Evolutionary conservation across 2,329 filamentous ascomycete genomes (phyloP).

Genomic region (Pestalotiopsis sp.): DNA sequence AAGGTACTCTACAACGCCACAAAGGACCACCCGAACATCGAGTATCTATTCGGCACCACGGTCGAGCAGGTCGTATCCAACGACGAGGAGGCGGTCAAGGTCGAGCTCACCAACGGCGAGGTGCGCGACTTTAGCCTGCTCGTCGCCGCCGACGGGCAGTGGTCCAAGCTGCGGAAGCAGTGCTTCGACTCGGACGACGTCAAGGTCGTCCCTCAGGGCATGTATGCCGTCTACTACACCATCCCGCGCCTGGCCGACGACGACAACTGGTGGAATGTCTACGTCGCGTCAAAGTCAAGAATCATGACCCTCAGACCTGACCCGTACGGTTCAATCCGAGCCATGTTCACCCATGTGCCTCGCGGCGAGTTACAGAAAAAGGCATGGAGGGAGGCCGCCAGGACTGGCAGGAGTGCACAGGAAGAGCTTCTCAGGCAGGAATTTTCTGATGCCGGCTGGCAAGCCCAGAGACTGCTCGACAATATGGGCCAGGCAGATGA

Average conservation of each 20-base stretch:
- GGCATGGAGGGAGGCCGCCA: slow-evolving; percentile 33
- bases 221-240: slow-evolving; percentile 37
- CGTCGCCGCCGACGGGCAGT: slow-evolving; percentile 58
- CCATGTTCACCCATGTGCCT: slow-evolving; percentile 7
- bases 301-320: neutral
- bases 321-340: slow-evolving; percentile 5
- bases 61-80: slow-evolving; percentile 20
- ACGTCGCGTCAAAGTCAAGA: neutral
- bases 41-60: slow-evolving; percentile 34
- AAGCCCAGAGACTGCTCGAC: slow-evolving; percentile 43
- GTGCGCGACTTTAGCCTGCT: slow-evolving; percentile 51
- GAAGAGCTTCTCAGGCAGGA: slow-evolving; percentile 41
- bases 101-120: slow-evolving; percentile 44
- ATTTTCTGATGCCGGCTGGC: slow-evolving; percentile 49
- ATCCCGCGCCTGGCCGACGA: slow-evolving; percentile 31
- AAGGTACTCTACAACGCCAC: slow-evolving; percentile 42
- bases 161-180: slow-evolving; percentile 49
- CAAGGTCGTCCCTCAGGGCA: slow-evolving; percentile 27
- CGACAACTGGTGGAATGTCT: slow-evolving; percentile 17
- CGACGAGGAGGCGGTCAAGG: slow-evolving; percentile 19
- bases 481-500: slow-evolving; percentile 41
- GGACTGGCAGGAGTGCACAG: slow-evolving; percentile 28
- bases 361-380: slow-evolving; percentile 11
- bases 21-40: slow-evolving; percentile 21
- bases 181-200: slow-evolving; percentile 34